These are phyloP conservation scores for Phytopythium vexans DNA, from an alignment of 352 stramenopile species.

Conservation along the genomic window DNA sequence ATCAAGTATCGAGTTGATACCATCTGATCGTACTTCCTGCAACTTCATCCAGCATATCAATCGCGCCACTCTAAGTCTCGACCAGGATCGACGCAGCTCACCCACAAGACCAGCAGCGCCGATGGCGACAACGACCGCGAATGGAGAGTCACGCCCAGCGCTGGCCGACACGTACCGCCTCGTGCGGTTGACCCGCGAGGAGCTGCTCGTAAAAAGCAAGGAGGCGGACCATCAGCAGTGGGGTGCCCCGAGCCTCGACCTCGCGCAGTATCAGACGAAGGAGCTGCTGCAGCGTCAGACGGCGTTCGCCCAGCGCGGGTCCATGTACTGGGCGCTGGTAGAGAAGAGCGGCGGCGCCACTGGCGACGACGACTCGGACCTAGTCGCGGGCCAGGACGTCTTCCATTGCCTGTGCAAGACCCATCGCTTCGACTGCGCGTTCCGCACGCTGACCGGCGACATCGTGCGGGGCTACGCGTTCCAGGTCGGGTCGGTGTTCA, in stretches of 20 bases:
- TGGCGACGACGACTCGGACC: constrained; percentile 15
- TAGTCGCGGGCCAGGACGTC: constrained; percentile 10
- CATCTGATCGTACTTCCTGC: no score
- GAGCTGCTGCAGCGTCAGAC: constrained; percentile 46
- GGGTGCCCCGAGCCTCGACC: constrained; percentile 19
- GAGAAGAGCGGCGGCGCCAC: constrained; percentile 7
- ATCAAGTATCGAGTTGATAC: no score
- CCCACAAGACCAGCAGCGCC: no score
- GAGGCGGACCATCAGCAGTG: constrained; percentile 44
- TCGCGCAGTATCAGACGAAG: constrained; percentile 46
- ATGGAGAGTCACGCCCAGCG: neutral
- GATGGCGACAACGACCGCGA: no score
- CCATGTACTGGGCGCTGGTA: constrained; percentile 70
- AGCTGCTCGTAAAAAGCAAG: constrained; percentile 43
- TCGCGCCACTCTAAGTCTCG: no score
- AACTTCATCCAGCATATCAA: no score
- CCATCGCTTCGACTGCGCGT: constrained; percentile 47
- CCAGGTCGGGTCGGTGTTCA: constrained; percentile 71
- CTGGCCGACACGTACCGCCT: constrained; percentile 25
- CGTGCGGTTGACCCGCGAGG: constrained; percentile 37
- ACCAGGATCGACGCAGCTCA: no score
- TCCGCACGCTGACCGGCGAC: constrained; percentile 26
- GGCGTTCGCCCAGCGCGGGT: constrained; percentile 41
- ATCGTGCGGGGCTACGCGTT: constrained; percentile 45
- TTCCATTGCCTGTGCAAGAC: constrained; percentile 61